Evolutionary conservation across 805 yeast genomes (phyloP).

Genomic region (Myxozyma udenii): DNA sequence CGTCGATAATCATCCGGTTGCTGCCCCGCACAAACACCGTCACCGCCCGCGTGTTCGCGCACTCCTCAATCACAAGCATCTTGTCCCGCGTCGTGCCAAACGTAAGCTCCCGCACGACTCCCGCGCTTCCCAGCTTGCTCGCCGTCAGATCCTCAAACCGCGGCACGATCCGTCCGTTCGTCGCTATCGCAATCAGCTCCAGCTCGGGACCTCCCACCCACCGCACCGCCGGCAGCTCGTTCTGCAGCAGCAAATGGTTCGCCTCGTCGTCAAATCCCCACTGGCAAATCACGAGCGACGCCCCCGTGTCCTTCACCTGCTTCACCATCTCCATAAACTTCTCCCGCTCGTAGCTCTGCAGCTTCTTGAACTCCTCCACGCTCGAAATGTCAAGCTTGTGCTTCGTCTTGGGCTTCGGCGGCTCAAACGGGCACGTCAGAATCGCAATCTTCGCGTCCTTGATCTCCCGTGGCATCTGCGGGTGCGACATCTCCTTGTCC

Average conservation of each 20-base stretch:
- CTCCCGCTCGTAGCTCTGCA: slow-evolving; percentile 88
- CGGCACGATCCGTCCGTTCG: slow-evolving; percentile 95
- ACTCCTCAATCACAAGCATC: slow-evolving; percentile 90
- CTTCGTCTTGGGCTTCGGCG: slow-evolving; percentile 98
- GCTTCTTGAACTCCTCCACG: slow-evolving; percentile 89
- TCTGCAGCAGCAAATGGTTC: slow-evolving; percentile 82
- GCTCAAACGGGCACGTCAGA: slow-evolving; percentile 97
- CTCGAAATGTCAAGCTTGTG: slow-evolving; percentile 89
- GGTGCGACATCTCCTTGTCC: slow-evolving; percentile 96
- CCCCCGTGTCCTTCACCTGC: slow-evolving; percentile 82
- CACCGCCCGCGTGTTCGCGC: slow-evolving; percentile 81
- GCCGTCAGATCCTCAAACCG: slow-evolving; percentile 86
- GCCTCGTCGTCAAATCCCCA: slow-evolving; percentile 99
- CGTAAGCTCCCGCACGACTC: slow-evolving; percentile 77
- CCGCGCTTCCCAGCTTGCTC: slow-evolving; percentile 85
- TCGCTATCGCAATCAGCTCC: slow-evolving; percentile 84
- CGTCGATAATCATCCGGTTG: slow-evolving; percentile 96
- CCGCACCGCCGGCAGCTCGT: slow-evolving; percentile 90
- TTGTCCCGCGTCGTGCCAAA: slow-evolving; percentile 96
- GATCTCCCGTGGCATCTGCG: slow-evolving; percentile 89
- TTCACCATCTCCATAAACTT: slow-evolving; percentile 89
- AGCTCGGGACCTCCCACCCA: slow-evolving; percentile 97
- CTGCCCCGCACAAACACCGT: slow-evolving; percentile 94
- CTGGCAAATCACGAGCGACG: slow-evolving; percentile 94
- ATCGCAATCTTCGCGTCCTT: slow-evolving; percentile 85